phyloP scores from a whole-genome alignment of 2,329 filamentous ascomycete species.

The Ascochyta clinopodiicola region DNA sequence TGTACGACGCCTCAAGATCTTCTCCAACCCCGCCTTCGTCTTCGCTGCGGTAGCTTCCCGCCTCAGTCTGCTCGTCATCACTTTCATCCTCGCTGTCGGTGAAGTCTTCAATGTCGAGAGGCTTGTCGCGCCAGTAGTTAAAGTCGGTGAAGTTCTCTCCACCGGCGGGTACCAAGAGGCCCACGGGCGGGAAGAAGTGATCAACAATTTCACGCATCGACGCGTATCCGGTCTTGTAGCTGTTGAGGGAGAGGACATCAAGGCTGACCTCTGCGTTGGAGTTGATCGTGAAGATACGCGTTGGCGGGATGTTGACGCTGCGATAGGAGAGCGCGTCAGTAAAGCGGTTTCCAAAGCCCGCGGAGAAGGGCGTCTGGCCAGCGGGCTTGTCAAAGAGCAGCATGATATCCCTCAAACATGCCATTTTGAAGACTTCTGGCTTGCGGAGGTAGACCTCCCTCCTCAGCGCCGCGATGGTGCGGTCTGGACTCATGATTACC shows the following conservation, averaged over 20 bases:
- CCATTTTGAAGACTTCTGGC: constrained; percentile 99
- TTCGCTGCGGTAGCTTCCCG: constrained; percentile 54
- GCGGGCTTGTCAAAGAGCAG: constrained; percentile 72
- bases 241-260: constrained; percentile 88
- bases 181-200: constrained; percentile 95
- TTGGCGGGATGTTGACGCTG: constrained; percentile 92
- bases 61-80: constrained; percentile 55
- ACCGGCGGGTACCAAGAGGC: constrained; percentile 82
- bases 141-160: constrained; percentile 98
- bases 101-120: constrained; percentile 86
- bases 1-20: constrained; percentile 63
- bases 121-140: constrained; percentile 89
- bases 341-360: constrained; percentile 93
- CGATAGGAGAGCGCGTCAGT: constrained; percentile 97
- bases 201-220: constrained; percentile 97
- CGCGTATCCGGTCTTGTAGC: constrained; percentile 95
- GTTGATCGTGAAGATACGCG: constrained; percentile 97
- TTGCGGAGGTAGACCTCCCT: constrained; percentile 95
- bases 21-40: constrained; percentile 57
- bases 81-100: constrained; percentile 73
- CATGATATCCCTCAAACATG: constrained; percentile 91
- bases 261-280: constrained; percentile 94
- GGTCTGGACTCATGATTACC: constrained; percentile 92
- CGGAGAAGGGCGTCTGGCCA: constrained; percentile 86
- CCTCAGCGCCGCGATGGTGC: constrained; percentile 90